Conservation (phyloP, 2,329 filamentous ascomycete genomes). For the Pseudocercospora vitis region DNA sequence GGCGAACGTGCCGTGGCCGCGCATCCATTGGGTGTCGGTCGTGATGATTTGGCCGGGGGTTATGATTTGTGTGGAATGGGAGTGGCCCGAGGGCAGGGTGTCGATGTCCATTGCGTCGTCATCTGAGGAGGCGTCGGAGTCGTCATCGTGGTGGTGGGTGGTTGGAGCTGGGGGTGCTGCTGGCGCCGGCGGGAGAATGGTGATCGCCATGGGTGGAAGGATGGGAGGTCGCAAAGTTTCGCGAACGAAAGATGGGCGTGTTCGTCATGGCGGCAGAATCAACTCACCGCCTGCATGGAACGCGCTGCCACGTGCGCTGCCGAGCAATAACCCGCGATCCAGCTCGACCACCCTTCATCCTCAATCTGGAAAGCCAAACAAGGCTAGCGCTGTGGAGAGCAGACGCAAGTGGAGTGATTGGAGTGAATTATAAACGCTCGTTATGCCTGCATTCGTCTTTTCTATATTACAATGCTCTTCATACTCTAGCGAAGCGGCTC, state of each 20-base stretch:
- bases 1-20: slow-evolving; percentile 90
- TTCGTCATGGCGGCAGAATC: neutral
- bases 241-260: neutral
- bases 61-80: slow-evolving; percentile 59
- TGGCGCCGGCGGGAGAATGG: slow-evolving; percentile 56
- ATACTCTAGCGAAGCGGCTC: too few relatives aligned
- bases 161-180: slow-evolving; percentile 34
- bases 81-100: slow-evolving; percentile 48
- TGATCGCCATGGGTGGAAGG: slow-evolving; percentile 54
- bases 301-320: neutral
- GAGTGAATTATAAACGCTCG: too few relatives aligned
- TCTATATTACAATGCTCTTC: too few relatives aligned
- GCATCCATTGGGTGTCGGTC: slow-evolving; percentile 94
- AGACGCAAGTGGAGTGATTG: too few relatives aligned
- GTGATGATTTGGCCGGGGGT: slow-evolving; percentile 89
- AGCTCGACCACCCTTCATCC: neutral
- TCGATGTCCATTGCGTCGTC: slow-evolving; percentile 46
- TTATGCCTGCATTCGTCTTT: too few relatives aligned
- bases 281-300: neutral
- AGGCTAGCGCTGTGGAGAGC: too few relatives aligned
- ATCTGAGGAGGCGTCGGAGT: slow-evolving; percentile 36
- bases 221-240: neutral
- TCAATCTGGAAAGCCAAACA: neutral
- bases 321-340: too few relatives aligned
- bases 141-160: slow-evolving; percentile 25